Evolutionary conservation across 129 eudicot genomes (phyloP), one percentile per base, ranked within the genome.

Genomic region (Gnaphalium uliginosum): DNA sequence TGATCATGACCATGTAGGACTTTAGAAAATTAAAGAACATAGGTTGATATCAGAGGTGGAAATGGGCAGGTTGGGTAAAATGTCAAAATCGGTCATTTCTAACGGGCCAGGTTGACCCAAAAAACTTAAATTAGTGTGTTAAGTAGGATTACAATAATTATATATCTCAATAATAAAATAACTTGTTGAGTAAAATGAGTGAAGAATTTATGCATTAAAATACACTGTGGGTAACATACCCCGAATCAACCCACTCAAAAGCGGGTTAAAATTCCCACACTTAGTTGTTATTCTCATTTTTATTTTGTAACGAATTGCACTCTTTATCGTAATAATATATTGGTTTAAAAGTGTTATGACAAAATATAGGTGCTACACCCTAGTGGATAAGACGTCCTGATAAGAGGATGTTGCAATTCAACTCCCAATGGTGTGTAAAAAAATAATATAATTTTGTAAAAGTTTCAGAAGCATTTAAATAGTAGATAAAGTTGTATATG

Each of bases 1-100:
- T 41, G 58, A 68, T 68, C 30, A 26, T 39, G 68, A 53, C 50
- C 39, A 51, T 23, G 65, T 66, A 76, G 57, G 25, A 60, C 37
- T 76, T 17, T 10, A 66, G 19, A 66, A 67, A 68, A 54, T 30
- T 8, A 53, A 67, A 56, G 4, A 66, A 25, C 25, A 66, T n/a
- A 18, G 19, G 57, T 53, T 68, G 24, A 57, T 67, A 51, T 66
- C 13, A 43, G 18, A 43, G 51, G 51, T 43, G 51, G 18, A 43
- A 11, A 43, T 14, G 18, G 51, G 51, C 51, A 13, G 51, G 51
- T 43, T 43, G 51, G 51, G 51, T 43, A 43, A 11, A 13, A 43
- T 43, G 18, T 14, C 51, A 43, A 43, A 13, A 43, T 43, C 2
- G 1, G 51, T 43, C 51, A 43, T 2, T 11, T 43, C 18, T 13